These are phyloP conservation scores for Amphicarpaea edgeworthii DNA, from an alignment of 306 rosid genomes.

Conservation along the genomic window DNA sequence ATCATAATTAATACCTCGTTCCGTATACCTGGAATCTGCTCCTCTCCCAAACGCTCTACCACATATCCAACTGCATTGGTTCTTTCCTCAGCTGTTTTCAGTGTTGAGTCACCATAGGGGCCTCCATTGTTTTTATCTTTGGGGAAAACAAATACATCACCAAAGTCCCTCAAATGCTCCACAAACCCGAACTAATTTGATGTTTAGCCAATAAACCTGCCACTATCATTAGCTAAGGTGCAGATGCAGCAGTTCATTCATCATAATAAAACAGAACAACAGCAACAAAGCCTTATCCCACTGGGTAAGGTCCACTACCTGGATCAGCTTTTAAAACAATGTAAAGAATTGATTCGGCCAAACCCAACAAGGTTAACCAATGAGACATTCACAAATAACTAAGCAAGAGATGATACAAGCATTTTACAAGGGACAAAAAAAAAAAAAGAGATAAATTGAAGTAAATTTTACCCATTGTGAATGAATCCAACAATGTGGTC, in stretches of 20 bases:
- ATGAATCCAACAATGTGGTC: slow-evolving; percentile 71
- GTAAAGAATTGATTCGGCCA: too few species aligned
- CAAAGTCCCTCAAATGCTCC: slow-evolving; percentile 64
- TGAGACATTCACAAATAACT: not conserved
- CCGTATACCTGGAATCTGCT: slow-evolving; percentile 80
- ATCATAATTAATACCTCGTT: slow-evolving; percentile 73
- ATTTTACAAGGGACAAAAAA: not conserved
- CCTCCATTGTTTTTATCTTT: slow-evolving; percentile 49
- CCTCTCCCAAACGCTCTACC: slow-evolving; percentile 69
- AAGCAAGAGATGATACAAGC: slow-evolving; percentile 35
- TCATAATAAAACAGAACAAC: not conserved
- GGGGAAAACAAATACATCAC: slow-evolving; percentile 66
- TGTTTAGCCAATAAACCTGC: slow-evolving; percentile 25
- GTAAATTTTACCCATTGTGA: slow-evolving; percentile 64
- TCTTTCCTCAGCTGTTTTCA: slow-evolving; percentile 67
- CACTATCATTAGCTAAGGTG: slow-evolving; percentile 4
- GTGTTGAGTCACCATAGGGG: slow-evolving; percentile 46
- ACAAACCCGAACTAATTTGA: slow-evolving; percentile 66
- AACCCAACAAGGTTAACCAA: slow-evolving; percentile 1
- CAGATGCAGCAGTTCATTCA: slow-evolving; percentile 26
- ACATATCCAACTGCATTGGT: slow-evolving; percentile 76
- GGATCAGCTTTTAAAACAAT: not conserved
- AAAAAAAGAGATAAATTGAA: not conserved
- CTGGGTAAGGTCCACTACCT: not conserved
- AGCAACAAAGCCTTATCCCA: not conserved